Evolutionary conservation across 139 green algal species (phyloP).

Genomic region (Pleodorina starrii): DNA sequence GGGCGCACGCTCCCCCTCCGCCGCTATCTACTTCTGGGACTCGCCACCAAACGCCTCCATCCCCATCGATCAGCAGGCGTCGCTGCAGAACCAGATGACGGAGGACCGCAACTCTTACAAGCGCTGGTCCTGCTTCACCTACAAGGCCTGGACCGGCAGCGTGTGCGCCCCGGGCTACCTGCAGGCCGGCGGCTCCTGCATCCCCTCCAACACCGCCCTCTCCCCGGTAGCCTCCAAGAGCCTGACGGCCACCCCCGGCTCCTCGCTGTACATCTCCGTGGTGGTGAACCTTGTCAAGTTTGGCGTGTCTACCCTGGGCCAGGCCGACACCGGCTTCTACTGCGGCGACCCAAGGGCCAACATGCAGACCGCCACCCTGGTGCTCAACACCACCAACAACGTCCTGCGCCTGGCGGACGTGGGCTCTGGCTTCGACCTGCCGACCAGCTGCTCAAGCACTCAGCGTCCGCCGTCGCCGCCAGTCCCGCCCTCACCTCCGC

Average conservation of each 20-base stretch:
- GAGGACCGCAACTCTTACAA: conserved; percentile 14
- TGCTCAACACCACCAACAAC: neutral
- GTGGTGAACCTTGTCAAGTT: conserved; percentile 24
- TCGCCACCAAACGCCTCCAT: neutral
- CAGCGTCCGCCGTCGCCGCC: conserved; percentile 27
- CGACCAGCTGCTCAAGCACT: neutral
- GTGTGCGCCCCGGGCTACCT: conserved; percentile 20
- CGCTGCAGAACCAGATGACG: neutral
- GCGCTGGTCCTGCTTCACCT: conserved; percentile 42
- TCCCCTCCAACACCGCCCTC: too few species aligned
- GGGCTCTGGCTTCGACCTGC: neutral
- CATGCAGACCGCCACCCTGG: neutral
- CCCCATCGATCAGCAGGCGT: neutral
- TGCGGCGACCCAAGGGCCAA: conserved; percentile 12
- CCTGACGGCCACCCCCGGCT: neutral
- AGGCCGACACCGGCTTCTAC: conserved; percentile 19
- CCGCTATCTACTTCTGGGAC: conserved; percentile 36
- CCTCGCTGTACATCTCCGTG: neutral
- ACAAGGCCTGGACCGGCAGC: neutral
- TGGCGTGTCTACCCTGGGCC: neutral
- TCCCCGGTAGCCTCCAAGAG: neutral
- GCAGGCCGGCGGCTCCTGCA: neutral
- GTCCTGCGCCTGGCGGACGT: neutral
- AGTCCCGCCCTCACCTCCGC: neutral
- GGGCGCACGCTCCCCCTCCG: neutral